These are phyloP conservation scores for Leccinum variabile DNA, from an alignment of 1,284 basidiomycete species.

Conservation along the genomic window DNA sequence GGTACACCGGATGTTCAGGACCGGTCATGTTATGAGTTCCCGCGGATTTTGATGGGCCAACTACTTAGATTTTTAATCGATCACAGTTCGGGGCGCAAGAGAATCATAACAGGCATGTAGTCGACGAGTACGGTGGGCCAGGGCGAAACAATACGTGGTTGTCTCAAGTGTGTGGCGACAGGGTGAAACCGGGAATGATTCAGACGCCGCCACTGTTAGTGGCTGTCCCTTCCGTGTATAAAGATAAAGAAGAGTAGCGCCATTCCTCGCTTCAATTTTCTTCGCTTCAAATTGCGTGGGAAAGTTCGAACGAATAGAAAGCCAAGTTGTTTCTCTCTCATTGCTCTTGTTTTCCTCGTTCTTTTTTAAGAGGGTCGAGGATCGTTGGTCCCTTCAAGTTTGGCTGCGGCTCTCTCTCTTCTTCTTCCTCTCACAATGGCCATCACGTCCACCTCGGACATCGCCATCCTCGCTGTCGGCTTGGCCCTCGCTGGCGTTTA, in stretches of 20 bases:
- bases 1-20: too few relatives aligned
- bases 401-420: background rate
- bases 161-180: too few relatives aligned
- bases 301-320: constrained; percentile 18
- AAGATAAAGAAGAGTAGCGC: too few relatives aligned
- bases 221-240: background rate
- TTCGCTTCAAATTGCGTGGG: constrained; percentile 22
- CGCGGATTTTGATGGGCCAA: background rate
- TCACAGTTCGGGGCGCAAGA: too few relatives aligned
- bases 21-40: too few relatives aligned
- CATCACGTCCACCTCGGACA: constrained; percentile 55
- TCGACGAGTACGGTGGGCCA: too few relatives aligned
- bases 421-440: constrained; percentile 27
- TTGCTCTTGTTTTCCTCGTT: constrained; percentile 20
- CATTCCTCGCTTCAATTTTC: background rate
- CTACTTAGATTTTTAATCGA: background rate
- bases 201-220: too few relatives aligned
- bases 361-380: constrained; percentile 6
- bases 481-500: constrained; percentile 72
- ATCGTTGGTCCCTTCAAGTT: background rate
- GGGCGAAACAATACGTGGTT: too few relatives aligned
- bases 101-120: too few relatives aligned
- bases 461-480: constrained; percentile 67
- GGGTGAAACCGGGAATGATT: background rate
- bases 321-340: background rate